Conservation (phyloP, 2,329 filamentous ascomycete genomes). For the Thelonectria blattea region DNA sequence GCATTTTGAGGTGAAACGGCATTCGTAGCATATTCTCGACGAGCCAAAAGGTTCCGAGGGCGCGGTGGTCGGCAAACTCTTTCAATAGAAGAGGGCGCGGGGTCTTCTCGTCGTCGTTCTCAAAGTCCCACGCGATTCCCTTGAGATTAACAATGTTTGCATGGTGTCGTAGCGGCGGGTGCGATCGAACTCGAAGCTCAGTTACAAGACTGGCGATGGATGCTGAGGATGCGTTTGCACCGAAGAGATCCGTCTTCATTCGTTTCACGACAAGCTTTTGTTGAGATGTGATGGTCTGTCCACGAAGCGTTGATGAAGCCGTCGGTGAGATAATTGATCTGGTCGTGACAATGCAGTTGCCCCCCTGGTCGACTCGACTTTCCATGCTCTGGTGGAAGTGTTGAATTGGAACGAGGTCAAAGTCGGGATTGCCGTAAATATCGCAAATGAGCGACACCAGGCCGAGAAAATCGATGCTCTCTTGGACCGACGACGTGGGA, state of each 20-base stretch:
- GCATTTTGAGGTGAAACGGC: neutral
- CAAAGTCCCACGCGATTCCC: neutral
- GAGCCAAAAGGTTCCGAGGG: neutral
- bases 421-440: neutral
- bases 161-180: neutral
- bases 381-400: neutral
- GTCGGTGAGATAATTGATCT: neutral
- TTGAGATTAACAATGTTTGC: neutral
- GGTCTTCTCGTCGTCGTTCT: neutral
- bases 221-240: neutral
- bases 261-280: neutral
- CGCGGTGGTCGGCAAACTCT: neutral
- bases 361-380: neutral
- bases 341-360: neutral
- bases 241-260: neutral
- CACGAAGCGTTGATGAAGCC: neutral
- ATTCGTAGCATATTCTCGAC: neutral
- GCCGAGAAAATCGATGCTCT: neutral
- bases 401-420: neutral
- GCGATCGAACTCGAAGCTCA: neutral
- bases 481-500: neutral
- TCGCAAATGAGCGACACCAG: neutral
- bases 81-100: neutral
- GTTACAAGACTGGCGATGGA: neutral
- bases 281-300: neutral